phyloP scores from a whole-genome alignment of 139 green algal species.

The Chlorella sp. region DNA sequence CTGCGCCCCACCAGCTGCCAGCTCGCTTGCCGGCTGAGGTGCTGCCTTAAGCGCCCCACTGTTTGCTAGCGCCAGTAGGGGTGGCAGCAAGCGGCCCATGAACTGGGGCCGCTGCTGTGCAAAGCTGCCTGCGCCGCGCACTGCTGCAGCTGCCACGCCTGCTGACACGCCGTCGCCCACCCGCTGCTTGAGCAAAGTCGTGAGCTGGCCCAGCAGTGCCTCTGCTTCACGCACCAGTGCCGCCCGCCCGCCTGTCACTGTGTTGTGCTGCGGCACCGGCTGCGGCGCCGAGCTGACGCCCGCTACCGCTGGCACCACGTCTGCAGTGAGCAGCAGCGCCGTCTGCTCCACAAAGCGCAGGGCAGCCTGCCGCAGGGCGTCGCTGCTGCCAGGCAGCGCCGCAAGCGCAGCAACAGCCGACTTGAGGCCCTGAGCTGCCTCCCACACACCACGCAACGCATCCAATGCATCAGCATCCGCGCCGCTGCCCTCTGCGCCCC shows the following conservation, averaged over 20 bases:
- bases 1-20: not conserved
- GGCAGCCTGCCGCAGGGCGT: slow-evolving; percentile 43
- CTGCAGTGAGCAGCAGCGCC: slow-evolving; percentile 57
- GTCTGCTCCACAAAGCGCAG: slow-evolving; percentile 57
- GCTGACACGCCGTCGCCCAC: slow-evolving; percentile 29
- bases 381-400: not conserved
- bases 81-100: slow-evolving; percentile 50
- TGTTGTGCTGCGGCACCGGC: slow-evolving; percentile 20
- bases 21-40: too few relatives aligned
- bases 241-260: slow-evolving; percentile 17
- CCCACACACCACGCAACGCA: slow-evolving; percentile 39
- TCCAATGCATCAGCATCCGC: not conserved
- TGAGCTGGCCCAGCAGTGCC: slow-evolving; percentile 34
- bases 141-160: slow-evolving; percentile 35
- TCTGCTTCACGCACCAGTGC: slow-evolving; percentile 44
- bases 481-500: not conserved
- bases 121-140: slow-evolving; percentile 43
- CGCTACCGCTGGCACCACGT: slow-evolving; percentile 33
- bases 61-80: slow-evolving; percentile 50
- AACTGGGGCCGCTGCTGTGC: slow-evolving; percentile 59
- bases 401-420: slow-evolving; percentile 6
- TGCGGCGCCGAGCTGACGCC: not conserved
- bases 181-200: slow-evolving; percentile 41
- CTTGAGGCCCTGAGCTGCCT: slow-evolving; percentile 18
- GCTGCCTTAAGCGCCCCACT: not conserved